These are phyloP conservation scores for Teratosphaeria nubilosa DNA, from an alignment of 2,329 filamentous ascomycete species.

Conservation along the genomic window DNA sequence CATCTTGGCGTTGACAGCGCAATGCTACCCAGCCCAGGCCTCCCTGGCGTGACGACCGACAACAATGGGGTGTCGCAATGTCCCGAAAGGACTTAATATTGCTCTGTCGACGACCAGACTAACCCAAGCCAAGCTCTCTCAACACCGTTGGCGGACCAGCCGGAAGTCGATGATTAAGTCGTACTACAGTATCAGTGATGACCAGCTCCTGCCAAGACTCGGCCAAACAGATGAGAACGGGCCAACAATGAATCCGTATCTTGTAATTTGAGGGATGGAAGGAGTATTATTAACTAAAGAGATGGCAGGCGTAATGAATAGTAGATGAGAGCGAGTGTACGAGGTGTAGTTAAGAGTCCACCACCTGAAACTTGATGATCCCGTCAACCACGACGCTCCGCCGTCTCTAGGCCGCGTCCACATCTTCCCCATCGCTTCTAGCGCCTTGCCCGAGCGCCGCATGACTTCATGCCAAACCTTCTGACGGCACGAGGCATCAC, in stretches of 20 bases:
- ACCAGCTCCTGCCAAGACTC: neutral
- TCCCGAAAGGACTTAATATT: neutral
- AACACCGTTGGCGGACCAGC: slow-evolving; percentile 1
- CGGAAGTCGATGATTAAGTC: neutral
- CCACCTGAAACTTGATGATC: neutral
- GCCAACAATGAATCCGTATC: neutral
- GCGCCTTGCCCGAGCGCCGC: neutral
- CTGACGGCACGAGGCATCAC: neutral
- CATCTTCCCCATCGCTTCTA: neutral
- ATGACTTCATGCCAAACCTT: neutral
- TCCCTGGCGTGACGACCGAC: neutral
- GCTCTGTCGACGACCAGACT: neutral
- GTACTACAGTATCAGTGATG: neutral
- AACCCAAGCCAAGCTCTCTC: neutral
- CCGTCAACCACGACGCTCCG: neutral
- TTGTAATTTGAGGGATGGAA: neutral
- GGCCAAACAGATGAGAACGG: neutral
- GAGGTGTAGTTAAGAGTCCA: neutral
- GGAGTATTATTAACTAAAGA: neutral
- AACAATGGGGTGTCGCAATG: neutral
- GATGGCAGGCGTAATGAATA: neutral
- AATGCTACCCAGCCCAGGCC: neutral
- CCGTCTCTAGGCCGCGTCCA: neutral
- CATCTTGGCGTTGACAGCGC: neutral
- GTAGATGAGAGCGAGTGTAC: neutral